Evolutionary conservation across 1,284 basidiomycete genomes (phyloP).

Genomic region (Apiotrichum laibachii): DNA sequence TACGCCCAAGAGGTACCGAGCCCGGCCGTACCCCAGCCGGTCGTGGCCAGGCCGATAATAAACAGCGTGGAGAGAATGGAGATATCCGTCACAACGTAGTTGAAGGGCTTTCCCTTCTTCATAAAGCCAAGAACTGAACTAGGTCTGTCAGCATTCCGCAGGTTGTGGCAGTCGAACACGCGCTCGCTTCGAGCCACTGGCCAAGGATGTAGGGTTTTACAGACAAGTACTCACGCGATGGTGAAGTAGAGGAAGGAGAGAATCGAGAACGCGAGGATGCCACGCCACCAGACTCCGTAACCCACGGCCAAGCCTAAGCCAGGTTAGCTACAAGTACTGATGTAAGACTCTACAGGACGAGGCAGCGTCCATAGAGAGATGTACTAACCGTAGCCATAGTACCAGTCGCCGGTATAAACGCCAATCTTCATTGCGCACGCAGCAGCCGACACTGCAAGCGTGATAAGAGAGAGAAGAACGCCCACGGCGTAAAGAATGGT

Average conservation of each 20-base stretch:
- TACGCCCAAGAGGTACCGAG: too few species aligned
- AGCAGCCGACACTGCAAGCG: background rate
- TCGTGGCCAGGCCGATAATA: slow-evolving; percentile 1
- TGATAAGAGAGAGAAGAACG: background rate
- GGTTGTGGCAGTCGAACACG: too few species aligned
- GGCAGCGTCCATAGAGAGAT: too few species aligned
- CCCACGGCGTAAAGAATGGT: background rate
- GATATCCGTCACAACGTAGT: background rate
- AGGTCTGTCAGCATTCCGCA: background rate
- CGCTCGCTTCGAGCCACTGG: too few species aligned
- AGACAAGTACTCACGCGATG: background rate
- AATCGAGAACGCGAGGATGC: background rate
- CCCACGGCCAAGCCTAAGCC: background rate
- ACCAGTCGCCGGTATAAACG: background rate
- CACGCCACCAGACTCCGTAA: background rate
- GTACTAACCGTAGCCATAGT: background rate
- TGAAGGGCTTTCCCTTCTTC: background rate
- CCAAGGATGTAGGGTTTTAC: background rate
- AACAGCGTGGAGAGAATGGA: background rate
- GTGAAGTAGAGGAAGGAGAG: background rate
- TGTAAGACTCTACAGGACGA: too few species aligned
- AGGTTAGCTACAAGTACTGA: background rate
- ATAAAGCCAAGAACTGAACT: background rate
- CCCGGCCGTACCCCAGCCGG: background rate
- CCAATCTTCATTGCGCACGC: background rate